phyloP scores from a whole-genome alignment of 2,329 filamentous ascomycete genomes.

The Parastagonospora nodorum region DNA sequence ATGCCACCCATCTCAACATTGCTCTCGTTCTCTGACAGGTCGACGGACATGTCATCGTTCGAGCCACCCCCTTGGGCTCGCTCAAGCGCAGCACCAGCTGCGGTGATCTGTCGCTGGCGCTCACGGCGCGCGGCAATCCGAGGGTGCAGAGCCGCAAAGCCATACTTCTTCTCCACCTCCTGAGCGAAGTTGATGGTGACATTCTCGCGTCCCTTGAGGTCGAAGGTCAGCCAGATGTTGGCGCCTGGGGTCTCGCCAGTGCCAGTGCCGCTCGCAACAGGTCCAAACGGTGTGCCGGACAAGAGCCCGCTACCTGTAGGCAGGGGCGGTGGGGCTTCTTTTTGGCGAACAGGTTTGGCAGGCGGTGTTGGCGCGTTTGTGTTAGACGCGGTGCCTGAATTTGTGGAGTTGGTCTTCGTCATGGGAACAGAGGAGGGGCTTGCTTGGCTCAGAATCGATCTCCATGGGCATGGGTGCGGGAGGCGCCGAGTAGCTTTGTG shows the following conservation, averaged over 20 bases:
- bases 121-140: slow-evolving; percentile 87
- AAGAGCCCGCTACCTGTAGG: slow-evolving; percentile 68
- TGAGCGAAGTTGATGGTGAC: slow-evolving; percentile 95
- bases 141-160: slow-evolving; percentile 91
- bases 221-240: slow-evolving; percentile 85
- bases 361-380: slow-evolving; percentile 58
- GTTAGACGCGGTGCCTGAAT: slow-evolving; percentile 48
- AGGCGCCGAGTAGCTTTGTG: slow-evolving; percentile 17
- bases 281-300: slow-evolving; percentile 65
- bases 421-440: slow-evolving; percentile 32
- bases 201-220: slow-evolving; percentile 80
- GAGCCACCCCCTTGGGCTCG: slow-evolving; percentile 68
- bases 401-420: slow-evolving; percentile 40
- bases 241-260: slow-evolving; percentile 51
- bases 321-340: slow-evolving; percentile 62
- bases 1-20: slow-evolving; percentile 86
- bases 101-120: slow-evolving; percentile 84
- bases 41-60: slow-evolving; percentile 81
- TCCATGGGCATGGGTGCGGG: slow-evolving; percentile 42
- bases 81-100: slow-evolving; percentile 84
- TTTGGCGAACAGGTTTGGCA: slow-evolving; percentile 60
- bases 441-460: slow-evolving; percentile 40
- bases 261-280: slow-evolving; percentile 54
- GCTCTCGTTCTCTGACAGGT: slow-evolving; percentile 72
- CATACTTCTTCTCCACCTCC: slow-evolving; percentile 90